Percentiles rank a stretch among this genome's conserved stretches.
phyloP scores from a whole-genome alignment of 129 eudicot species.

The Scalesia atractyloides region DNA sequence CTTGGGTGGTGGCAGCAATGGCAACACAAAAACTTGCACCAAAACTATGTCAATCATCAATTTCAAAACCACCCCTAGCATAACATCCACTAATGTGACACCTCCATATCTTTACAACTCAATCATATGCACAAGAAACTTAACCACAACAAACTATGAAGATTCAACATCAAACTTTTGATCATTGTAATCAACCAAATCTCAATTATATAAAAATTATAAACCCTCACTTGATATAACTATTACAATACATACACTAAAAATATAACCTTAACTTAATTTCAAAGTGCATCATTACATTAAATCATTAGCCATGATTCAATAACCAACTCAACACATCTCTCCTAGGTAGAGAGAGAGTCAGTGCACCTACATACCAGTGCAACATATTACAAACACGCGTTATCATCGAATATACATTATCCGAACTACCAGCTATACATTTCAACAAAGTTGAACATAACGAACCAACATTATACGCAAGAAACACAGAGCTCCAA shows the following conservation, averaged over 20 bases:
- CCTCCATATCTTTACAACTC: neutral
- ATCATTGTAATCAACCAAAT: neutral
- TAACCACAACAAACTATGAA: neutral
- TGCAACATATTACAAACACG: conserved; percentile 28
- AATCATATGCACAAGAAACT: neutral
- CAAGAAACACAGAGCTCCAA: conserved; percentile 35
- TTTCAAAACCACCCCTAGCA: neutral
- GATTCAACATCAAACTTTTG: neutral
- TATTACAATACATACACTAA: conserved; percentile 6
- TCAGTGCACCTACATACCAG: conserved; percentile 22
- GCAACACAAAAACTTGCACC: no score
- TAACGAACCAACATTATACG: conserved; percentile 28
- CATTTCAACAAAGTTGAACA: conserved; percentile 38
- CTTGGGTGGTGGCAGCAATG: no score
- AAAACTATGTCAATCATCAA: no score
- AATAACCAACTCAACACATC: conserved; percentile 22
- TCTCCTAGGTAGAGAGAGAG: conserved; percentile 38
- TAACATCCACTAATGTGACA: neutral
- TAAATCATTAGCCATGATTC: conserved; percentile 27
- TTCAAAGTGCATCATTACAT: conserved; percentile 1
- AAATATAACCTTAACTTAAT: neutral
- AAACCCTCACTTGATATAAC: neutral
- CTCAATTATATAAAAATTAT: neutral
- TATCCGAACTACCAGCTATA: conserved; percentile 15
- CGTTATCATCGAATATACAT: conserved; percentile 26